Conservation (phyloP, 2,329 filamentous ascomycete genomes). For the Blastomyces gilchristii region DNA sequence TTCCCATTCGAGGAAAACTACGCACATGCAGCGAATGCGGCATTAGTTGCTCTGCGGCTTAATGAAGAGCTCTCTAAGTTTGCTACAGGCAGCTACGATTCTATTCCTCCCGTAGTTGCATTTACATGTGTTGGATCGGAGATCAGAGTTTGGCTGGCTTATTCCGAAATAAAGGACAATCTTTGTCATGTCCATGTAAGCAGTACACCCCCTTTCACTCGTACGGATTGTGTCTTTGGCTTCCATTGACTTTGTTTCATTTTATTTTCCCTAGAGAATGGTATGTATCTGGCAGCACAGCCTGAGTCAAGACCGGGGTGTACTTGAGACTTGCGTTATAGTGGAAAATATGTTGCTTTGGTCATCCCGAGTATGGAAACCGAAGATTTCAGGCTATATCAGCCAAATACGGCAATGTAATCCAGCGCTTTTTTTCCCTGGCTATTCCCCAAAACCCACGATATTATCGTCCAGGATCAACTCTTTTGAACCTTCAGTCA, state of each 20-base stretch:
- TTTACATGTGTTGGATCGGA: constrained; percentile 1
- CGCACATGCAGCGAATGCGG: background rate
- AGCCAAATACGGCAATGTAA: background rate
- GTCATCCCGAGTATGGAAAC: constrained; percentile 4
- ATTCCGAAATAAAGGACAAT: background rate
- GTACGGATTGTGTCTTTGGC: background rate
- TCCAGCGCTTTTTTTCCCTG: too few species aligned
- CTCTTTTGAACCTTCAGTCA: background rate
- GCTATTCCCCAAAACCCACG: too few species aligned
- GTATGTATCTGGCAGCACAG: background rate
- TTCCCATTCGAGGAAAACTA: background rate
- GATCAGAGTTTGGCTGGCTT: constrained; percentile 4
- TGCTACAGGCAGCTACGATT: background rate
- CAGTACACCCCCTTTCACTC: background rate
- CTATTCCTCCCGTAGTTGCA: background rate
- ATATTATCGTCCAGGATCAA: background rate
- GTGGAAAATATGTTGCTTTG: constrained; percentile 5
- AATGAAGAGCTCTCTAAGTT: background rate
- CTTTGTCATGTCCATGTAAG: background rate
- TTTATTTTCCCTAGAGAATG: background rate
- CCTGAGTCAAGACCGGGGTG: background rate
- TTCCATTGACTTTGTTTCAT: background rate
- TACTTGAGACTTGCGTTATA: background rate
- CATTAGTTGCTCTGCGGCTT: background rate
- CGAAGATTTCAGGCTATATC: background rate